A percentile compares a stretch with the other conserved stretches of the same genome.
These are phyloP conservation scores for Colletotrichum somersetense DNA, from an alignment of 2,329 filamentous ascomycete genomes.

Conservation along the genomic window DNA sequence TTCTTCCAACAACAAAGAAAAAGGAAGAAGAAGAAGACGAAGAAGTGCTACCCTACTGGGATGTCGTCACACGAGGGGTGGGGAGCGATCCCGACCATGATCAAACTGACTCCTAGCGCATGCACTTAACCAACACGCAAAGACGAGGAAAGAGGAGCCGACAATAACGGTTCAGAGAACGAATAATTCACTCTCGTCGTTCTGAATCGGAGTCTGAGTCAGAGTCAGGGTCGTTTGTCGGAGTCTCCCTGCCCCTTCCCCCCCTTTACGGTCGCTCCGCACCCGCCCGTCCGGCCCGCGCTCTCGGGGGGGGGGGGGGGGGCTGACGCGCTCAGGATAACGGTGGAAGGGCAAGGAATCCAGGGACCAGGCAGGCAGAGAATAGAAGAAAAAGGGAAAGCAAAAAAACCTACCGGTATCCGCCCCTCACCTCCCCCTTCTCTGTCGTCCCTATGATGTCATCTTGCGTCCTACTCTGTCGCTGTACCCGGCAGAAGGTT, in stretches of 20 bases:
- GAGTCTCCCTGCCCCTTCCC: background rate
- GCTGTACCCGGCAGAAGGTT: conserved; percentile 2
- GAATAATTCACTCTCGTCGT: conserved; percentile 2
- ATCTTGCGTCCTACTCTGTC: conserved; percentile 22
- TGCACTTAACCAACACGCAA: background rate
- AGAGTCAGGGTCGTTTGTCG: too few relatives aligned
- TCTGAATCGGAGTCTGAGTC: too few relatives aligned
- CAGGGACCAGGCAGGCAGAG: background rate
- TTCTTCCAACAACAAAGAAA: background rate
- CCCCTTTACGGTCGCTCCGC: too few relatives aligned
- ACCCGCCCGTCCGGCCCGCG: too few relatives aligned
- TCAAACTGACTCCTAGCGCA: background rate
- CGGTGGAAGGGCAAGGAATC: background rate
- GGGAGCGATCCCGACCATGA: too few relatives aligned
- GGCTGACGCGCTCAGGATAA: background rate
- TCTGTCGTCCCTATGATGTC: conserved; percentile 38
- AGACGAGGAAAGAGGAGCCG: background rate
- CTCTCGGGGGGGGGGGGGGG: background rate
- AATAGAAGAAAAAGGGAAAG: too few relatives aligned
- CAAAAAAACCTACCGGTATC: too few relatives aligned
- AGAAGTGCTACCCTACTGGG: background rate
- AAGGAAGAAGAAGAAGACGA: background rate
- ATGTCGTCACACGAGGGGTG: background rate
- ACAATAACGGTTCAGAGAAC: background rate
- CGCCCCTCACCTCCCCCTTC: background rate